Conservation (phyloP, 208 protist species). For the Kentomonas sorsogonicus region DNA sequence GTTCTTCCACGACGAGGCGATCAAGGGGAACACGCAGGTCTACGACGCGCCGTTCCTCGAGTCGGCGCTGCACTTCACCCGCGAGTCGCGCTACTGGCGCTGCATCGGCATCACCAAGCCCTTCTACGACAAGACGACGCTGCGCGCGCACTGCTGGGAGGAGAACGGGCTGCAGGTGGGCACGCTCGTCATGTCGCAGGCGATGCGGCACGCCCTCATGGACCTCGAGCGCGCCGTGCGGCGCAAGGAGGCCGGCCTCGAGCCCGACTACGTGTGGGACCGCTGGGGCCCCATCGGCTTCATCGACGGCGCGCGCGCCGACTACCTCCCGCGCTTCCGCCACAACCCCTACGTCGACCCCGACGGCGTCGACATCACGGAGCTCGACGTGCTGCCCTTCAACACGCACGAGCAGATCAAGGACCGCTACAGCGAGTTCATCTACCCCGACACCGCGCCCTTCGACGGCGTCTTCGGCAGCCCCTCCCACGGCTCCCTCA, state of each 20-base stretch:
- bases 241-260: constrained; percentile 75
- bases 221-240: constrained; percentile 83
- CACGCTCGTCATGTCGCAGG: constrained; percentile 75
- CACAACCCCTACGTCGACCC: constrained; percentile 88
- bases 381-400: constrained; percentile 81
- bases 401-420: constrained; percentile 87
- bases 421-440: constrained; percentile 83
- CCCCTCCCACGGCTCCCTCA: constrained; percentile 63
- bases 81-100: constrained; percentile 84
- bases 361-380: constrained; percentile 86
- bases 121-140: constrained; percentile 76
- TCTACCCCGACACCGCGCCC: constrained; percentile 54
- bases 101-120: constrained; percentile 89
- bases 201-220: constrained; percentile 88
- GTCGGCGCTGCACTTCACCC: constrained; percentile 71
- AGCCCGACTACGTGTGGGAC: constrained; percentile 88
- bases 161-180: constrained; percentile 78
- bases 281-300: constrained; percentile 88
- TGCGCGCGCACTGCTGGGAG: constrained; percentile 87
- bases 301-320: constrained; percentile 69
- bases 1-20: constrained; percentile 81
- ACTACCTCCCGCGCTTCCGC: constrained; percentile 84
- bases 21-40: constrained; percentile 67
- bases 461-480: constrained; percentile 64
- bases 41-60: constrained; percentile 71